A percentile compares a stretch with the other conserved stretches of the same genome.
These are phyloP conservation scores for Rhododendron williamsianum DNA, from an alignment of 148 eudicot genomes.

Conservation along the genomic window DNA sequence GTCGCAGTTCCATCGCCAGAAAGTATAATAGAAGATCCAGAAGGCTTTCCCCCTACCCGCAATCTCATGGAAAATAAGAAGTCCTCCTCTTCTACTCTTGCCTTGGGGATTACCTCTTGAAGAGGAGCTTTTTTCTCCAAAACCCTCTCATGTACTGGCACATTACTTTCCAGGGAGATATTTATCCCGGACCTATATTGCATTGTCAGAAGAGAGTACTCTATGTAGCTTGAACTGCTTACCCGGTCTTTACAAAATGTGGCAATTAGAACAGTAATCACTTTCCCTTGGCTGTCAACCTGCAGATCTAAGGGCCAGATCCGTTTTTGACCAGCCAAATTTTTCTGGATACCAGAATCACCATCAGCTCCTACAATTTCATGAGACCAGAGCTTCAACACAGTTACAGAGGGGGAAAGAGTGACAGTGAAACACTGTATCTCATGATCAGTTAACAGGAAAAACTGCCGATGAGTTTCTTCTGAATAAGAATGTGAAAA, in stretches of 20 bases:
- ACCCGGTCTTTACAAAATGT: slow-evolving; percentile 80
- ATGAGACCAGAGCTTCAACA: slow-evolving; percentile 80
- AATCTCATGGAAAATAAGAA: slow-evolving; percentile 85
- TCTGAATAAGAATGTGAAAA: slow-evolving; percentile 25
- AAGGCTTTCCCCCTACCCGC: slow-evolving; percentile 86
- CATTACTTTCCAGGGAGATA: slow-evolving; percentile 22
- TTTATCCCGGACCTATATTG: slow-evolving; percentile 73
- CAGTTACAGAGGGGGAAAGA: slow-evolving; percentile 36
- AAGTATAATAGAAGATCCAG: slow-evolving; percentile 83
- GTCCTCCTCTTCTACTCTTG: slow-evolving; percentile 89
- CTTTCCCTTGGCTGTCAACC: slow-evolving; percentile 72
- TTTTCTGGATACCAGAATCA: slow-evolving; percentile 83
- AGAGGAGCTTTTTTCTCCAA: slow-evolving; percentile 83
- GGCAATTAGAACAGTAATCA: slow-evolving; percentile 72
- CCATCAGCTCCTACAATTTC: slow-evolving; percentile 79
- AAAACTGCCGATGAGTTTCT: slow-evolving; percentile 52
- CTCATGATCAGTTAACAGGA: slow-evolving; percentile 73
- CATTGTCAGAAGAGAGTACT: slow-evolving; percentile 89
- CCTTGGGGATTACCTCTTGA: slow-evolving; percentile 82
- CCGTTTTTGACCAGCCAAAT: slow-evolving; percentile 87
- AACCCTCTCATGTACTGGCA: slow-evolving; percentile 39
- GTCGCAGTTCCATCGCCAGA: slow-evolving; percentile 98
- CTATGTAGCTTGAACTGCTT: slow-evolving; percentile 86
- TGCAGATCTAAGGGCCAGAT: slow-evolving; percentile 95
- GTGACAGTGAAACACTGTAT: slow-evolving; percentile 67